These are phyloP conservation scores for Boletus pseudo-olivaceus DNA, from an alignment of 768 basidiomycete genomes.

Conservation along the genomic window DNA sequence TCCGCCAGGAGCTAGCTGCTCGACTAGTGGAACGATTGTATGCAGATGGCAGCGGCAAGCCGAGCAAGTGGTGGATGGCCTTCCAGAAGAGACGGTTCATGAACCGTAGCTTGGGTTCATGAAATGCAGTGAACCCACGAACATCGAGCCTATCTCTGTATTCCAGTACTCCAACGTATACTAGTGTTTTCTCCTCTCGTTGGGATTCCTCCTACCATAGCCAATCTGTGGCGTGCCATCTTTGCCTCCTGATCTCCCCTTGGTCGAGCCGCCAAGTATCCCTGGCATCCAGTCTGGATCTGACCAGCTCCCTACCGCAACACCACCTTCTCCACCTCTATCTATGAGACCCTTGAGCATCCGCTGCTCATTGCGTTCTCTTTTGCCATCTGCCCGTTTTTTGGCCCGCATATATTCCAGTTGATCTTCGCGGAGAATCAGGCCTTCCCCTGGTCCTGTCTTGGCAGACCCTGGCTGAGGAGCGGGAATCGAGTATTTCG, in stretches of 20 bases:
- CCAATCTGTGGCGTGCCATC: slow-evolving; percentile 82
- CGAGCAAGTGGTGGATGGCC: slow-evolving; percentile 99
- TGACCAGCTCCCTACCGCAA: slow-evolving; percentile 77
- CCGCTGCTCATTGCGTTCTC: slow-evolving; percentile 66
- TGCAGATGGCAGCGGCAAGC: slow-evolving; percentile 88
- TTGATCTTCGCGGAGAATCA: slow-evolving; percentile 93
- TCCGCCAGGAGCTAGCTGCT: slow-evolving; percentile 86
- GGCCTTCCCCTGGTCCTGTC: slow-evolving; percentile 72
- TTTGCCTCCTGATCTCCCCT: slow-evolving; percentile 56
- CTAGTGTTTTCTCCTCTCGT: slow-evolving; percentile 61
- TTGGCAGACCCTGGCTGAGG: slow-evolving; percentile 89
- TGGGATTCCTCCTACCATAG: slow-evolving; percentile 85
- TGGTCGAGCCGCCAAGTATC: slow-evolving; percentile 68
- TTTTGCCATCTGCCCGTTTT: slow-evolving; percentile 68
- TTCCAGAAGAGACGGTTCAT: slow-evolving; percentile 98
- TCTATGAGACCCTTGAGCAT: slow-evolving; percentile 63
- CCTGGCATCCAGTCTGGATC: slow-evolving; percentile 94
- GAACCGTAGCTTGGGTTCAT: slow-evolving; percentile 82
- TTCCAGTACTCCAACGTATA: slow-evolving; percentile 15
- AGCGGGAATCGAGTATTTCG: slow-evolving; percentile 86
- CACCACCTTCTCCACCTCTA: slow-evolving; percentile 46
- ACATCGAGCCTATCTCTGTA: slow-evolving; percentile 9
- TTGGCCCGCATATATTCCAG: slow-evolving; percentile 80
- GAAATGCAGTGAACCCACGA: slow-evolving; percentile 16
- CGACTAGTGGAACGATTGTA: slow-evolving; percentile 87